These are phyloP conservation scores for Nakazawaea ishiwadae DNA, from an alignment of 805 yeast genomes.

Conservation along the genomic window DNA sequence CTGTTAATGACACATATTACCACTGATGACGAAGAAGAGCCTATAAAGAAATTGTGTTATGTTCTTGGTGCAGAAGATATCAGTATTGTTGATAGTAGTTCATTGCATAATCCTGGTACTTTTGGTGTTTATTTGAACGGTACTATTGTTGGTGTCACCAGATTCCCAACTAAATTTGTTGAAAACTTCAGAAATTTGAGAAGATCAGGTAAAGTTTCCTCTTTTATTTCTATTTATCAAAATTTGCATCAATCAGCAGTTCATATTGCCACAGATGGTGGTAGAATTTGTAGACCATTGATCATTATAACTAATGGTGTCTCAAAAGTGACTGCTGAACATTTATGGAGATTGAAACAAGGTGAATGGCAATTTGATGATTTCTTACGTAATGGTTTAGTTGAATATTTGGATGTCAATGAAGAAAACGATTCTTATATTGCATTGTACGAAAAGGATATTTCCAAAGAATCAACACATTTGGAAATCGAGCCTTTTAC, in stretches of 20 bases:
- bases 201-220: constrained; percentile 81
- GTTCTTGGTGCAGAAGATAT: constrained; percentile 89
- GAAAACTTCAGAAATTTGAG: constrained; percentile 72
- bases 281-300: constrained; percentile 94
- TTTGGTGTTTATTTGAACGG: constrained; percentile 90
- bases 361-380: constrained; percentile 90
- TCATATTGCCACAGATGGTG: constrained; percentile 98
- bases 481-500: constrained; percentile 95
- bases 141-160: constrained; percentile 86
- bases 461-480: constrained; percentile 65
- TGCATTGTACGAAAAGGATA: constrained; percentile 78
- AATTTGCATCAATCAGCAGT: constrained; percentile 90
- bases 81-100: constrained; percentile 72
- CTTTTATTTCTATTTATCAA: constrained; percentile 85
- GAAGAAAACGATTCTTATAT: constrained; percentile 94
- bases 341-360: constrained; percentile 52
- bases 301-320: constrained; percentile 76
- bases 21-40: constrained; percentile 94
- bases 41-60: constrained; percentile 72
- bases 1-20: constrained; percentile 99
- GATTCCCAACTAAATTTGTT: constrained; percentile 83
- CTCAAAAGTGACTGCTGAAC: constrained; percentile 68
- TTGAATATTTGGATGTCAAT: constrained; percentile 94
- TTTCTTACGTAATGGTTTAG: constrained; percentile 78
- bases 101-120: constrained; percentile 70